Percentiles rank a stretch among this genome's conserved stretches.
phyloP scores from a whole-genome alignment of 169 alveolate genomes.

The Toxoplasma gondii region DNA sequence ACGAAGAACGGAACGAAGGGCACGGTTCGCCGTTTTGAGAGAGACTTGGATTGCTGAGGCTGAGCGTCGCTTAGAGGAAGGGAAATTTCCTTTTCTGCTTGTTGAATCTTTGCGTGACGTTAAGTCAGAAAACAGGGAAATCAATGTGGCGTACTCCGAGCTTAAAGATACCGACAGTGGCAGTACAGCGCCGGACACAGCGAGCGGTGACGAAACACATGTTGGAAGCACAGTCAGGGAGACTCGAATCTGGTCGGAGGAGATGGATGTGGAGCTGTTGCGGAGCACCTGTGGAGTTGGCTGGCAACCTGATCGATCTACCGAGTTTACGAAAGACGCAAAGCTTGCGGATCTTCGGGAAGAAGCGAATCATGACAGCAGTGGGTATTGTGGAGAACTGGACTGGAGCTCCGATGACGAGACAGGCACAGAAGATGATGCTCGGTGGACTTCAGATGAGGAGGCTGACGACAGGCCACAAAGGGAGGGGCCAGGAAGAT shows the following conservation, averaged over 20 bases:
- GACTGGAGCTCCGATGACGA: neutral
- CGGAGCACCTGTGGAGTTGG: too few species aligned
- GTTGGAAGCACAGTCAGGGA: neutral
- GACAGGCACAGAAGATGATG: neutral
- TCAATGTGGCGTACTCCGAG: neutral
- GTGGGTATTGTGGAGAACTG: conserved; percentile 1
- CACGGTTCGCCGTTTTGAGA: neutral
- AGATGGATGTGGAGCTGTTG: too few species aligned
- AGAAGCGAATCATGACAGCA: neutral
- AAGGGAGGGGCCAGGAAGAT: neutral
- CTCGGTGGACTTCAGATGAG: neutral
- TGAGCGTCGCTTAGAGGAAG: neutral
- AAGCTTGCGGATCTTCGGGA: neutral
- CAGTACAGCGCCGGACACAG: neutral
- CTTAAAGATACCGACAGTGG: neutral
- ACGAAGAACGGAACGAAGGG: neutral
- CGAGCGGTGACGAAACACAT: neutral
- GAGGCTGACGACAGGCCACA: neutral
- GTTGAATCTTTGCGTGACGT: neutral
- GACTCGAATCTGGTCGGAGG: too few species aligned
- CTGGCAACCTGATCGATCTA: too few species aligned
- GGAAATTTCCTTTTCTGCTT: neutral
- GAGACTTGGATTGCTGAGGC: neutral
- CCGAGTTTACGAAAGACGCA: too few species aligned
- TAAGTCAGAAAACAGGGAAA: neutral